Conservation (phyloP, 192 early-diverging fungal species). For the Funneliformis mosseae region DNA sequence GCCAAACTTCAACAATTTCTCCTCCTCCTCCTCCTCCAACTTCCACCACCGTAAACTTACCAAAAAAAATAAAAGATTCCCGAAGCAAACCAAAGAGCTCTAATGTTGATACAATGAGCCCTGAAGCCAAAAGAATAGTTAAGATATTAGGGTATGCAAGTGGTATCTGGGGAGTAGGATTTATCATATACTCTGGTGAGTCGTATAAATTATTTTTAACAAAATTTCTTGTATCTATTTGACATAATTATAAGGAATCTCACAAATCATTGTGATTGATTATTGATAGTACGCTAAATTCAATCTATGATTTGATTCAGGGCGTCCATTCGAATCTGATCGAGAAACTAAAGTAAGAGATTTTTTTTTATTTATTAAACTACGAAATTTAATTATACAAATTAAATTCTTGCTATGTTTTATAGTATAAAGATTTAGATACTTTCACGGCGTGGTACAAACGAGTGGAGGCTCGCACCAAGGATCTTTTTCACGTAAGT, state of each 20-base stretch:
- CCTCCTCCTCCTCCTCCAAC: neutral
- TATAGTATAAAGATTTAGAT: constrained; percentile 28
- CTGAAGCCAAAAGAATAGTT: neutral
- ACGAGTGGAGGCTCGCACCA: constrained; percentile 6
- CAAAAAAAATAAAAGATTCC: neutral
- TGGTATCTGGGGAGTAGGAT: too few species aligned
- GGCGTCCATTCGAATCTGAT: constrained; percentile 26
- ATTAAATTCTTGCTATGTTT: neutral
- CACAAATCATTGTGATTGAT: neutral
- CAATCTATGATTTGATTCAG: constrained; percentile 12
- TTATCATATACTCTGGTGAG: constrained; percentile 12
- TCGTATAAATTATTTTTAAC: neutral
- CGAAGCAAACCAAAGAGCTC: neutral
- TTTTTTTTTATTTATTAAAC: neutral
- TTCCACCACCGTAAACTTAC: neutral
- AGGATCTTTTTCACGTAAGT: constrained; percentile 29
- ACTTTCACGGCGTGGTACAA: constrained; percentile 21
- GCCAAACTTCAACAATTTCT: neutral
- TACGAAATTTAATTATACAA: too few species aligned
- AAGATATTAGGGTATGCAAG: neutral
- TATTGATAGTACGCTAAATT: neutral
- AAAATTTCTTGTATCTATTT: neutral
- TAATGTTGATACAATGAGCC: neutral
- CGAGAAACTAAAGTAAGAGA: constrained; percentile 27
- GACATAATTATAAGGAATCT: neutral